Evolutionary conservation across 164 flowering plant species (phyloP).

Genomic region (Tinospora cordifolia): DNA sequence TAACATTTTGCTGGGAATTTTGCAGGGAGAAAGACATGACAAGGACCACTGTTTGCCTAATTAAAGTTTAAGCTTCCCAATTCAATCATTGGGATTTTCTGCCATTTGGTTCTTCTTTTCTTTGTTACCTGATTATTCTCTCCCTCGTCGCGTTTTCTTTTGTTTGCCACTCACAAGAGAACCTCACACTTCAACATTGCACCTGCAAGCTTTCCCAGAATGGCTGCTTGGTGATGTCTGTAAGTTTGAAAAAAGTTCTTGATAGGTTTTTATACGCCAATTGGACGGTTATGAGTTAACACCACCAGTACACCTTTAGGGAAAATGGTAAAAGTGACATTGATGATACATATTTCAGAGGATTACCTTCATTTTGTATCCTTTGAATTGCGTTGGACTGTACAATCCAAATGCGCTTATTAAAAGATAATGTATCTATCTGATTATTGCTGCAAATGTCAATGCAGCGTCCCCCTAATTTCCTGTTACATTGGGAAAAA

Average conservation of each 20-base stretch:
- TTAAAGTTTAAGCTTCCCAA: slow-evolving; percentile 14
- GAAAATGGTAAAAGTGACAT: too few species aligned
- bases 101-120: slow-evolving; percentile 8
- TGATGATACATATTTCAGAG: too few species aligned
- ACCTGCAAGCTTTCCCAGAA: background rate
- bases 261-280: background rate
- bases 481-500: too few species aligned
- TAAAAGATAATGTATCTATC: too few species aligned
- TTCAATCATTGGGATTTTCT: slow-evolving; percentile 19
- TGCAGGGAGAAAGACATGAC: slow-evolving; percentile 17
- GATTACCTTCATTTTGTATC: too few species aligned
- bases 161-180: slow-evolving; percentile 16
- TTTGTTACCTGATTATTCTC: slow-evolving; percentile 17
- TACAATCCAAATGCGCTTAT: too few species aligned
- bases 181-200: background rate
- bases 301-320: background rate
- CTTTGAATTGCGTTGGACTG: too few species aligned
- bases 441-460: too few species aligned
- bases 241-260: too few species aligned
- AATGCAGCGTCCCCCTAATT: too few species aligned
- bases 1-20: slow-evolving; percentile 18
- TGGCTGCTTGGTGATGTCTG: too few species aligned
- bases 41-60: slow-evolving; percentile 20
- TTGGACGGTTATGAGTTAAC: background rate
- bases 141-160: slow-evolving; percentile 1